Evolutionary conservation across 202 grass and related monocot genomes (phyloP).

Genomic region (Dendrocalamus latiflorus): DNA sequence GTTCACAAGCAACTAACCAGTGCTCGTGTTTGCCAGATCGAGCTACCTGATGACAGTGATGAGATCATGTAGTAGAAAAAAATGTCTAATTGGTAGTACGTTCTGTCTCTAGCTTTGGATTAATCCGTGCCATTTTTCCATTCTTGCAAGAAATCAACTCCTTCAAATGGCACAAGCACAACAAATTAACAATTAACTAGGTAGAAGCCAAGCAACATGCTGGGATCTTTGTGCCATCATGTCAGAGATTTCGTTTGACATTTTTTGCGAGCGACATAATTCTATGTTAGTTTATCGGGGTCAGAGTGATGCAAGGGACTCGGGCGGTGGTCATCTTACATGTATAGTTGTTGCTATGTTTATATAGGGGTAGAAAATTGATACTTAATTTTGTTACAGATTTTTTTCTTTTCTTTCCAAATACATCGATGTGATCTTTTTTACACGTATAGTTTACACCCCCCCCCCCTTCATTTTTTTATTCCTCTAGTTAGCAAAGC

Average conservation of each 20-base stretch:
- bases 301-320: neutral
- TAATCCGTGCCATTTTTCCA: neutral
- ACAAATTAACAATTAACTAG: neutral
- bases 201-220: neutral
- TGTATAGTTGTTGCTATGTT: neutral
- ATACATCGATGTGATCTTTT: too few relatives aligned
- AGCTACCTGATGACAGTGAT: neutral
- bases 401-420: too few relatives aligned
- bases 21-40: neutral
- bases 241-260: conserved; percentile 26
- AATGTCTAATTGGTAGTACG: neutral
- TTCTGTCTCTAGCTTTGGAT: neutral
- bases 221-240: conserved; percentile 11
- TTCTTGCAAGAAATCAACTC: conserved; percentile 14
- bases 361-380: neutral
- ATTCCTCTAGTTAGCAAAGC: too few relatives aligned
- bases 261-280: conserved; percentile 2
- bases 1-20: neutral
- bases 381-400: too few relatives aligned
- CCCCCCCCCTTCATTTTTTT: too few relatives aligned
- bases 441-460: too few relatives aligned
- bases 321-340: neutral
- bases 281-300: conserved; percentile 14
- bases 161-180: neutral
- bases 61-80: neutral